Percentiles rank a stretch among this genome's conserved stretches.
These are phyloP conservation scores for Rhodamnia argentea DNA, from an alignment of 345 rosid species.

Conservation along the genomic window DNA sequence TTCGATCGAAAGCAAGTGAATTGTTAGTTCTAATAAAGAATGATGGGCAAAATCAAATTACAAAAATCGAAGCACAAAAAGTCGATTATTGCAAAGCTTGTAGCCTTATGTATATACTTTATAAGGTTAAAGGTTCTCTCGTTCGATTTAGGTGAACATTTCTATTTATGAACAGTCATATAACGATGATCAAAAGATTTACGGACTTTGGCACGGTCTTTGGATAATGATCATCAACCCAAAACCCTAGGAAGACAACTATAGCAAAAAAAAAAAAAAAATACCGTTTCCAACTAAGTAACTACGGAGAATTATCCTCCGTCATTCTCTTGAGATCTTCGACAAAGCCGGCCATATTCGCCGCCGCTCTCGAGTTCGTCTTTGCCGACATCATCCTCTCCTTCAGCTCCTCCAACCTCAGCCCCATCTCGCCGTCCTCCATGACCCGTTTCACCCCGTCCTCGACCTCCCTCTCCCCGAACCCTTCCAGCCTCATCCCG, in stretches of 20 bases:
- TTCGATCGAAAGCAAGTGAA: not conserved
- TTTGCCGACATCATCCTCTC: conserved; percentile 29
- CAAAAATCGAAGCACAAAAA: not conserved
- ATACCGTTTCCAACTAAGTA: not conserved
- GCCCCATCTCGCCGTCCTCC: conserved; percentile 33
- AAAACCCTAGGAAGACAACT: not conserved
- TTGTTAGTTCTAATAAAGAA: not conserved
- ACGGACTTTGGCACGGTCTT: not conserved
- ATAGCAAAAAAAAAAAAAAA: not conserved
- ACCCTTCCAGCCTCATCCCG: not conserved
- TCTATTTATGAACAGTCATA: not conserved
- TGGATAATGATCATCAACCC: not conserved
- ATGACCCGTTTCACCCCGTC: conserved; percentile 30
- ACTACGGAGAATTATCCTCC: not conserved
- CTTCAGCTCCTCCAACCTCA: conserved; percentile 22
- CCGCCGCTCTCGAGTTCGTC: conserved; percentile 5
- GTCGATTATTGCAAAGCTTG: not conserved
- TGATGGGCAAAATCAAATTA: not conserved
- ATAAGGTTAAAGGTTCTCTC: not conserved
- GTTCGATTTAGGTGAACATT: not conserved
- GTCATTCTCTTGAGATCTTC: conserved; percentile 6
- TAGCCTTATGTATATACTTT: not conserved
- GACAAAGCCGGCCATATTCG: conserved; percentile 18
- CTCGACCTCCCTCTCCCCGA: not conserved
- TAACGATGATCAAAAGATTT: not conserved